Base-by-base conservation (phyloP, 2,329 filamentous ascomycete genomes). In the Verticillium klebahnii region DNA sequence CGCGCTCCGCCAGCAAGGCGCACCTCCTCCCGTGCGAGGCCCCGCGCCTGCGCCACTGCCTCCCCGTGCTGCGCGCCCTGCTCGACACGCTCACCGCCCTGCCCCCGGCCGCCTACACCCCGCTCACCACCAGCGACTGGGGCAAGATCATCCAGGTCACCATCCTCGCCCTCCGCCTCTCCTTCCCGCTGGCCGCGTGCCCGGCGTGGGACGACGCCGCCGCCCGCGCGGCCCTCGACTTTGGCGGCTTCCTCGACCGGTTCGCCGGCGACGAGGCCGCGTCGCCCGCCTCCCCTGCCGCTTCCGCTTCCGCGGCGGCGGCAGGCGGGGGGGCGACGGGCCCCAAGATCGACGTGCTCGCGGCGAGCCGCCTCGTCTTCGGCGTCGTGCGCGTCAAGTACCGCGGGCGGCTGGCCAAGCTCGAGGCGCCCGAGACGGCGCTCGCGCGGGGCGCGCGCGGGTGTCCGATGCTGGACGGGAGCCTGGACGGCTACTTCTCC, bases 401-500 rank as follows among this genome's bases (percentile, higher is more conserved):
- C 67, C 71, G 75, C 50, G 74, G 70, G 54, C 74, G 79, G 32
- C 66, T 79, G 3, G 75, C 73, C 3, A 69, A 70, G 56, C 64
- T 77, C 50, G 70, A 74, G 56, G 63, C 54, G 37, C 59, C 61
- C 50, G 61, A 63, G 14, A 63, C 68, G 7, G 61, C 68, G 56
- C 64, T 69, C 19, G 60, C 65, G 2, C 63, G 65, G 19, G 56
- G 19, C 31, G 40, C 63, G n/a, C 63, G 69, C 19, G 73, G 71
- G 5, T 85, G 82, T 62, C 82, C 82, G 15, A 81, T 85, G 78
- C 71, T 84, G 50, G 81, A 85, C 64, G 80, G 77, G 9, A 82
- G 75, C 61, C 64, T 84, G 62, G 77, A 82, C n/a, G 67, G 72
- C 36, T 82, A 79, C 56, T 70, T 82, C 31, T 72, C 76, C 0